Percentiles rank a stretch among this genome's conserved stretches.
These are phyloP conservation scores for Diaporthe sp. DNA, from an alignment of 2,329 filamentous ascomycete genomes.

Conservation along the genomic window DNA sequence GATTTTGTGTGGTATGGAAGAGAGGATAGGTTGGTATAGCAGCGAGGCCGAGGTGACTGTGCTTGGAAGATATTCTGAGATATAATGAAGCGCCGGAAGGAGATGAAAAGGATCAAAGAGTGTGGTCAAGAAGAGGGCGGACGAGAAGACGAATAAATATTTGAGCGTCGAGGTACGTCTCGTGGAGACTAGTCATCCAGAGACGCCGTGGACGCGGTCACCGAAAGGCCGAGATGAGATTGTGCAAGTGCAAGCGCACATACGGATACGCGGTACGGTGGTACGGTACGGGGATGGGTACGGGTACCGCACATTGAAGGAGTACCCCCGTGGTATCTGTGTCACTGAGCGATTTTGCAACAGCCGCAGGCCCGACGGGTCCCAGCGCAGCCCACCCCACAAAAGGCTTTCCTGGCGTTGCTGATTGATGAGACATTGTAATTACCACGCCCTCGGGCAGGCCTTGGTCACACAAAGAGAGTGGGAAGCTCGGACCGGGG, in stretches of 20 bases:
- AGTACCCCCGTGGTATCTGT: neutral
- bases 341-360: slow-evolving; percentile 32
- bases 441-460: slow-evolving; percentile 26
- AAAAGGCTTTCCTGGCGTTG: neutral
- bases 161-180: slow-evolving; percentile 19
- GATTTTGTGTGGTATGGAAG: neutral
- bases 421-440: slow-evolving; percentile 19
- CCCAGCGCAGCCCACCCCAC: slow-evolving; percentile 5
- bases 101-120: neutral
- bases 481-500: slow-evolving; percentile 5
- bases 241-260: slow-evolving; percentile 8
- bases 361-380: slow-evolving; percentile 25
- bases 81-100: neutral
- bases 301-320: neutral
- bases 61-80: neutral
- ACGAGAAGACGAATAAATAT: slow-evolving; percentile 28
- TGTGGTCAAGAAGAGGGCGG: neutral
- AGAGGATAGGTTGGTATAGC: neutral
- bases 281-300: neutral
- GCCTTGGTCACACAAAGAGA: neutral
- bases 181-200: neutral
- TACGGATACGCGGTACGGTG: neutral
- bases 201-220: slow-evolving; percentile 6
- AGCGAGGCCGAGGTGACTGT: neutral
- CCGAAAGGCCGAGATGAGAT: slow-evolving; percentile 31